A percentile compares a stretch with the other conserved stretches of the same genome.
These are phyloP conservation scores for Malassezia vespertilionis DNA, from an alignment of 1,284 basidiomycete genomes.

Conservation along the genomic window DNA sequence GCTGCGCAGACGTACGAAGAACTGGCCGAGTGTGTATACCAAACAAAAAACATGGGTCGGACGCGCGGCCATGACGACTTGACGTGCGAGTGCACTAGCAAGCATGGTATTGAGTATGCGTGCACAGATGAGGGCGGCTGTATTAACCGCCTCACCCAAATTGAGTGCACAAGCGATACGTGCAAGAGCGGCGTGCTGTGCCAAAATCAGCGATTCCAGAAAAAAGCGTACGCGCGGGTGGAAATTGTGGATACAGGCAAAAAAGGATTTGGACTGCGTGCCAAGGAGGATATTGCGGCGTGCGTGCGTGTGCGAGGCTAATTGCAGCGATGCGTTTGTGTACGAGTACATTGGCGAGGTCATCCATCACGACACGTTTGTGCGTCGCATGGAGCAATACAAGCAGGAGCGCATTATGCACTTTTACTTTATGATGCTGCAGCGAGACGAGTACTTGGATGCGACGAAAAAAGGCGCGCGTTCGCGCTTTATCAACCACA, in stretches of 20 bases:
- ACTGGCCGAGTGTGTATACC: conserved; percentile 71
- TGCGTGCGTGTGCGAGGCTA: conserved; percentile 50
- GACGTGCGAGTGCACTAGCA: conserved; percentile 8
- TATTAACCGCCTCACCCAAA: conserved; percentile 93
- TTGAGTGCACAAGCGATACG: conserved; percentile 79
- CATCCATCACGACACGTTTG: conserved; percentile 72
- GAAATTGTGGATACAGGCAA: conserved; percentile 86
- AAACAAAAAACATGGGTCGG: conserved; percentile 72
- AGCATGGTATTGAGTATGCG: conserved; percentile 49
- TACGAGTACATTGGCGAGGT: conserved; percentile 99
- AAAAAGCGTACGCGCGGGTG: conserved; percentile 70
- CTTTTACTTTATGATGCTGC: conserved; percentile 99
- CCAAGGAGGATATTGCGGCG: conserved; percentile 61
- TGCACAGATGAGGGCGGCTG: conserved; percentile 86
- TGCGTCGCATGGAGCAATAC: conserved; percentile 87
- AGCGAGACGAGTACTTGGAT: conserved; percentile 97
- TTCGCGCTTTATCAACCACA: conserved; percentile 94
- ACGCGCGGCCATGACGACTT: conserved; percentile 71
- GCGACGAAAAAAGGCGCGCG: conserved; percentile 94
- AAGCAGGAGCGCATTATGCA: conserved; percentile 84
- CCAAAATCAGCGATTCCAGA: conserved; percentile 78
- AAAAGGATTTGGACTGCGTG: conserved; percentile 87
- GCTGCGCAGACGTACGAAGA: conserved; percentile 66
- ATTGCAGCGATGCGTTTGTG: conserved; percentile 66
- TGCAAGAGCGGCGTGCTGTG: conserved; percentile 74